A percentile compares a stretch with the other conserved stretches of the same genome.
These are phyloP conservation scores for Fusarium decemcellulare DNA, from an alignment of 2,329 filamentous ascomycete species.

Conservation along the genomic window DNA sequence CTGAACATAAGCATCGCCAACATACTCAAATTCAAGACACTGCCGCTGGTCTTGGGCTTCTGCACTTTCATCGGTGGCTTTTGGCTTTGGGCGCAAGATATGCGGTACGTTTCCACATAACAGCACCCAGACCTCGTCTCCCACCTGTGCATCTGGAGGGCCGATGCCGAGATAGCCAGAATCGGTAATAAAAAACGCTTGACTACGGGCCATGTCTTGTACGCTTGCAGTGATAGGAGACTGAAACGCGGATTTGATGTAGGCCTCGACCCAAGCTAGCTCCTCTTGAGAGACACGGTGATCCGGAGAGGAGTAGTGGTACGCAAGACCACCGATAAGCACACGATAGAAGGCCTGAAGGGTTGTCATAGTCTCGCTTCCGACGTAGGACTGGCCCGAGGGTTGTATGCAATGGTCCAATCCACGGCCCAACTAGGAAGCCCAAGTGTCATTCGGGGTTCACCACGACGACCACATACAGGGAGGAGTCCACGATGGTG, in stretches of 20 bases:
- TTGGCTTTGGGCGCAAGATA: neutral
- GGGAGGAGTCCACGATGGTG: neutral
- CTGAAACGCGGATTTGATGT: neutral
- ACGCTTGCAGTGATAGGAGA: neutral
- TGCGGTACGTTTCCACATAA: neutral
- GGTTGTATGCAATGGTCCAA: constrained; percentile 4
- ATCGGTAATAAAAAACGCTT: neutral
- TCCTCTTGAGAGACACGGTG: neutral
- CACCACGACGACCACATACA: neutral
- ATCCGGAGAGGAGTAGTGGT: neutral
- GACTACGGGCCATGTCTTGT: neutral
- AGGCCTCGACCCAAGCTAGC: neutral
- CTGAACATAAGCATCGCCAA: constrained; percentile 5
- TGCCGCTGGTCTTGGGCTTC: too few species aligned
- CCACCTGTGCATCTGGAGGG: neutral
- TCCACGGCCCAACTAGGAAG: neutral
- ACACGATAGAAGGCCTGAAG: neutral
- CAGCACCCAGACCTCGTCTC: neutral
- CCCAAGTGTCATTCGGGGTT: neutral
- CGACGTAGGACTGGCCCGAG: neutral
- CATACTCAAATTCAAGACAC: neutral
- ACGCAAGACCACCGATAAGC: neutral
- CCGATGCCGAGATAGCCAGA: constrained; percentile 4
- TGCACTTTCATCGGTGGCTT: neutral
- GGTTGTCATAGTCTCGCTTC: neutral